Conservation (phyloP, 2,329 filamentous ascomycete species). For the Hirsutella thompsonii region DNA sequence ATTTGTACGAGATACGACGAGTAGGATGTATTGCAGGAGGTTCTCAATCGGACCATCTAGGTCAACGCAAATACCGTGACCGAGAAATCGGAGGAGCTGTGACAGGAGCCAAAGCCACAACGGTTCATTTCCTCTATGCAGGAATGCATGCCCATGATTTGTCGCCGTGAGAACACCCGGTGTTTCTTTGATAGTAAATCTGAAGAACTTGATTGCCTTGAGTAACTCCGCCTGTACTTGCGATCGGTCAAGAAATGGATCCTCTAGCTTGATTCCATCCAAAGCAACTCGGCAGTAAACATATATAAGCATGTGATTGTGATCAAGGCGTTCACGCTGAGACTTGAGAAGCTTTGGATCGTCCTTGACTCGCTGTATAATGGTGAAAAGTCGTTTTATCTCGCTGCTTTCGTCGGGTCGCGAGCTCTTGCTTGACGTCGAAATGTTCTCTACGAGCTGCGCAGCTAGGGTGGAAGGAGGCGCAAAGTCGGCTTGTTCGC, state of each 20-base stretch:
- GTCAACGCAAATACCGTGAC: conserved; percentile 32
- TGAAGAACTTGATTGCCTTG: conserved; percentile 68
- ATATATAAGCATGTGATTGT: conserved; percentile 77
- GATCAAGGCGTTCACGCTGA: conserved; percentile 51
- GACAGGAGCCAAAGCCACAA: conserved; percentile 55
- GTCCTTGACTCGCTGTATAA: conserved; percentile 42
- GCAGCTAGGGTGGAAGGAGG: conserved; percentile 77
- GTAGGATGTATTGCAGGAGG: conserved; percentile 36
- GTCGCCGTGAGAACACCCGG: conserved; percentile 50
- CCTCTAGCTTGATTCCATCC: conserved; percentile 53
- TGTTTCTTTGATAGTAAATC: conserved; percentile 61
- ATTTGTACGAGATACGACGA: conserved; percentile 27
- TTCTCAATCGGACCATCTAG: conserved; percentile 37
- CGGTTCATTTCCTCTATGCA: conserved; percentile 45
- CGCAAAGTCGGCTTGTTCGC: conserved; percentile 14
- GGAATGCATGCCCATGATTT: conserved; percentile 24
- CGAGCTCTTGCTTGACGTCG: conserved; percentile 47
- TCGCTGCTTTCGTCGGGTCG: conserved; percentile 57
- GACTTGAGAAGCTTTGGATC: conserved; percentile 42
- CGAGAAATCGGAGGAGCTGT: conserved; percentile 42
- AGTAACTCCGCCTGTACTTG: conserved; percentile 45
- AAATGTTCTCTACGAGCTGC: conserved; percentile 72
- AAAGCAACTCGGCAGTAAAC: conserved; percentile 72
- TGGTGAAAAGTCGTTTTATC: conserved; percentile 54
- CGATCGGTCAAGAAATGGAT: conserved; percentile 49